phyloP scores from a whole-genome alignment of 2,329 filamentous ascomycete species.

The Sarocladiaceae sp. region DNA sequence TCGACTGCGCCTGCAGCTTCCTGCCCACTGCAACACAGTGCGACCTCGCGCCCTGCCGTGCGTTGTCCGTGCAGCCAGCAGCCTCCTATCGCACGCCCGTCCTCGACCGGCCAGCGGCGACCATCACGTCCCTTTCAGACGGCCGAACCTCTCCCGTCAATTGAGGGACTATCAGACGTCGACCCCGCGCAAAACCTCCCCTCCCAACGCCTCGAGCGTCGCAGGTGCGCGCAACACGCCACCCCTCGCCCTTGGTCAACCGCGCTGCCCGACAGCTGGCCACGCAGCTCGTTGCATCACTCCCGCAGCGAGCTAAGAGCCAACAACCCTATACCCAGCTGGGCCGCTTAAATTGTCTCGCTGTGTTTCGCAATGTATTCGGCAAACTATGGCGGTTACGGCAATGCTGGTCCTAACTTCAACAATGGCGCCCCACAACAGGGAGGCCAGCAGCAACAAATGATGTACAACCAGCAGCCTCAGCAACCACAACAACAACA shows the following conservation, averaged over 20 bases:
- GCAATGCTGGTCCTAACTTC: constrained; percentile 46
- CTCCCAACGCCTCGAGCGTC: no score
- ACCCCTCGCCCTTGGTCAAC: no score
- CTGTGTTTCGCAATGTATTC: constrained; percentile 45
- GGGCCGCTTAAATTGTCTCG: not conserved
- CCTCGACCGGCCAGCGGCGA: no score
- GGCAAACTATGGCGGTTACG: constrained; percentile 48
- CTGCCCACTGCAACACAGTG: not conserved
- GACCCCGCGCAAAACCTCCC: no score
- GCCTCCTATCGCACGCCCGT: not conserved
- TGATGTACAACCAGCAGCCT: constrained; percentile 16
- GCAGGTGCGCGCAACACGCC: no score
- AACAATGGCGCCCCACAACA: constrained; percentile 42
- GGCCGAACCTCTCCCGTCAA: no score
- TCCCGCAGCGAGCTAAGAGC: no score
- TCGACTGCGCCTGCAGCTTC: no score
- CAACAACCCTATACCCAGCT: not conserved
- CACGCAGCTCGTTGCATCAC: no score
- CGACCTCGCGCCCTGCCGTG: constrained; percentile 2
- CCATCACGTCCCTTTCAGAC: constrained; percentile 1
- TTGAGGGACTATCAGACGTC: no score
- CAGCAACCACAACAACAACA: constrained; percentile 21
- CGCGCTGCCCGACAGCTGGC: no score
- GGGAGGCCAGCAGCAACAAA: constrained; percentile 33
- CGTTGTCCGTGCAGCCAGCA: constrained; percentile 7